Evolutionary conservation across 2,329 filamentous ascomycete genomes (phyloP).

Genomic region (Lachnellula hyalina): DNA sequence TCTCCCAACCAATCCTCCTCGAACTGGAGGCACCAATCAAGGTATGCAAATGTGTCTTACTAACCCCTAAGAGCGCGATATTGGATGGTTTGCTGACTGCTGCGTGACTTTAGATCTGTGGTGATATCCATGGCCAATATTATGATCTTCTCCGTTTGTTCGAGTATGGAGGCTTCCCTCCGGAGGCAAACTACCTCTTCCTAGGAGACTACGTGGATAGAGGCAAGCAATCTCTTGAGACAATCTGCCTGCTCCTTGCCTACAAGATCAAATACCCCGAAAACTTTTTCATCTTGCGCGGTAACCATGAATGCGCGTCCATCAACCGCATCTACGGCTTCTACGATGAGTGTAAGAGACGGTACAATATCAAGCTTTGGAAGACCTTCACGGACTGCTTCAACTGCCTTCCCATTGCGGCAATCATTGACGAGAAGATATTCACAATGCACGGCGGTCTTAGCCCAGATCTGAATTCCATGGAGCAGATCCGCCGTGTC

Average conservation of each 20-base stretch:
- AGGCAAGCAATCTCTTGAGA: slow-evolving; percentile 98
- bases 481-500: slow-evolving; percentile 98
- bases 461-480: slow-evolving; percentile 95
- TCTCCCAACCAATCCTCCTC: slow-evolving; percentile 95
- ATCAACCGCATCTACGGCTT: slow-evolving; percentile 99
- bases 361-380: slow-evolving; percentile 99
- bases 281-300: slow-evolving; percentile 98
- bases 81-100: slow-evolving; percentile 8
- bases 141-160: slow-evolving; percentile 96
- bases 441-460: slow-evolving; percentile 99
- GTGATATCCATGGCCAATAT: slow-evolving; percentile 99
- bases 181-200: slow-evolving; percentile 99
- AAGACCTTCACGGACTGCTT: slow-evolving; percentile 99
- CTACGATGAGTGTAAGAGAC: slow-evolving; percentile 98
- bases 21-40: slow-evolving; percentile 99
- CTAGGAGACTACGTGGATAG: slow-evolving; percentile 98
- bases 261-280: slow-evolving; percentile 99
- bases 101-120: slow-evolving; percentile 69
- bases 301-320: slow-evolving; percentile 97
- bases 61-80: neutral
- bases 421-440: slow-evolving; percentile 99
- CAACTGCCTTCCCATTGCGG: slow-evolving; percentile 96
- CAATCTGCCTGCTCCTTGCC: slow-evolving; percentile 89
- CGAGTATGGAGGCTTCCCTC: slow-evolving; percentile 96
- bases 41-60: slow-evolving; percentile 47